Percentiles rank a stretch among this genome's conserved stretches.
Evolutionary conservation across 1,139 yeast genomes (phyloP).

Genomic region (Zygosaccharomyces sapae): DNA sequence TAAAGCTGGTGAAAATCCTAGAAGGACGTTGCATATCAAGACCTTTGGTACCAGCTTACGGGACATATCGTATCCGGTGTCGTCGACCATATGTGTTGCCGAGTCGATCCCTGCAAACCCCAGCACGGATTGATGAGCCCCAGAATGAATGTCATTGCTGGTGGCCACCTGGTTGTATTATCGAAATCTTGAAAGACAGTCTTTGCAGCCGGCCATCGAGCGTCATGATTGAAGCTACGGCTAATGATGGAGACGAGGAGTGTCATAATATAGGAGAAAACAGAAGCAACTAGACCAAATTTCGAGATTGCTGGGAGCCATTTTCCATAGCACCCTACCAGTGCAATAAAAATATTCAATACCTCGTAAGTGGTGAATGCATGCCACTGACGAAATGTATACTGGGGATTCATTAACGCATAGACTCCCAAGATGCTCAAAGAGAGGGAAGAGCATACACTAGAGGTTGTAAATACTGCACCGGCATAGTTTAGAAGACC

Average conservation of each 20-base stretch:
- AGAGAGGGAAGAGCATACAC: conserved; percentile 51
- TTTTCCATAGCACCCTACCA: conserved; percentile 39
- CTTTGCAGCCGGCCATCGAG: conserved; percentile 42
- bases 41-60: conserved; percentile 53
- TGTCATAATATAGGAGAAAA: conserved; percentile 46
- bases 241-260: conserved; percentile 47
- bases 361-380: conserved; percentile 45
- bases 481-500: conserved; percentile 40
- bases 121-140: conserved; percentile 60
- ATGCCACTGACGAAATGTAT: conserved; percentile 47
- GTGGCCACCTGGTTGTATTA: conserved; percentile 55
- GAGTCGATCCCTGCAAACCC: conserved; percentile 58
- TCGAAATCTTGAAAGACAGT: conserved; percentile 50
- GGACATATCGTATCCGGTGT: conserved; percentile 42
- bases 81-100: conserved; percentile 62
- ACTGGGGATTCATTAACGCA: conserved; percentile 44
- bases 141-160: conserved; percentile 52
- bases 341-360: conserved; percentile 34
- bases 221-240: conserved; percentile 40
- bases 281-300: conserved; percentile 47
- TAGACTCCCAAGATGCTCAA: conserved; percentile 49
- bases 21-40: conserved; percentile 52
- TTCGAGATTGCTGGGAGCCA: conserved; percentile 41
- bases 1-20: conserved; percentile 48
- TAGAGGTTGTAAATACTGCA: conserved; percentile 52